Percentiles rank a stretch among this genome's conserved stretches.
These are phyloP conservation scores for Cladosporium sphaerospermum DNA, from an alignment of 2,329 filamentous ascomycete species.

Conservation along the genomic window DNA sequence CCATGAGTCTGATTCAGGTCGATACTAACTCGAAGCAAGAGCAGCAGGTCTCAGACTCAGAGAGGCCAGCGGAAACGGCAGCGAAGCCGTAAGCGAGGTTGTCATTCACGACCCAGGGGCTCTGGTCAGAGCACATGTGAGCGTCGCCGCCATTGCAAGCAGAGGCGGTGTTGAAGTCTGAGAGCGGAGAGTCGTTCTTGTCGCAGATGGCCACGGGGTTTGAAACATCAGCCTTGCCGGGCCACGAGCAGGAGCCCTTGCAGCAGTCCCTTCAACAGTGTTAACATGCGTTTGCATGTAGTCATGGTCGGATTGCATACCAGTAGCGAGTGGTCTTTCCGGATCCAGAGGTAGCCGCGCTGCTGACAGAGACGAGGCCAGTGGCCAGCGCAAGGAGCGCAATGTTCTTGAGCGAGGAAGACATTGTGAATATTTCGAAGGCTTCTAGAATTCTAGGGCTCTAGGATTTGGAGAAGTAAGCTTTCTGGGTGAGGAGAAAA, in stretches of 20 bases:
- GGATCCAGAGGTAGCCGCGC: slow-evolving; percentile 22
- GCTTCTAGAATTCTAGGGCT: background rate
- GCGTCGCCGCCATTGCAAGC: slow-evolving; percentile 54
- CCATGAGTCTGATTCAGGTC: background rate
- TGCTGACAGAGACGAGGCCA: slow-evolving; percentile 19
- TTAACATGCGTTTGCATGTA: slow-evolving; percentile 15
- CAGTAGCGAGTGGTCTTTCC: slow-evolving; percentile 37
- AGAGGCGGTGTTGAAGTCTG: slow-evolving; percentile 41
- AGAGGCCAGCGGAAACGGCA: slow-evolving; percentile 49
- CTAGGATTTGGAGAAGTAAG: background rate
- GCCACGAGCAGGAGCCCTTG: slow-evolving; percentile 61
- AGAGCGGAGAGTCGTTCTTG: slow-evolving; percentile 49
- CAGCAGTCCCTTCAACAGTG: slow-evolving; percentile 56
- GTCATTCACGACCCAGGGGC: slow-evolving; percentile 56
- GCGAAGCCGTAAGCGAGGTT: slow-evolving; percentile 58
- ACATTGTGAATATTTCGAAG: slow-evolving; percentile 8
- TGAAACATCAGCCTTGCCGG: slow-evolving; percentile 49
- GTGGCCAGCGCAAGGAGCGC: slow-evolving; percentile 21
- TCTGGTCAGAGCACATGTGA: slow-evolving; percentile 57
- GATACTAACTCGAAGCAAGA: slow-evolving; percentile 51
- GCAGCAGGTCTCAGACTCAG: slow-evolving; percentile 60
- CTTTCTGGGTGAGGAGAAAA: background rate
- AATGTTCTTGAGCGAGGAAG: slow-evolving; percentile 17
- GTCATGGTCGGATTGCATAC: slow-evolving; percentile 17
- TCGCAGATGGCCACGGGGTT: slow-evolving; percentile 50